Conservation (phyloP, 176 grass and related monocot genomes). For the Raddia distichophylla region DNA sequence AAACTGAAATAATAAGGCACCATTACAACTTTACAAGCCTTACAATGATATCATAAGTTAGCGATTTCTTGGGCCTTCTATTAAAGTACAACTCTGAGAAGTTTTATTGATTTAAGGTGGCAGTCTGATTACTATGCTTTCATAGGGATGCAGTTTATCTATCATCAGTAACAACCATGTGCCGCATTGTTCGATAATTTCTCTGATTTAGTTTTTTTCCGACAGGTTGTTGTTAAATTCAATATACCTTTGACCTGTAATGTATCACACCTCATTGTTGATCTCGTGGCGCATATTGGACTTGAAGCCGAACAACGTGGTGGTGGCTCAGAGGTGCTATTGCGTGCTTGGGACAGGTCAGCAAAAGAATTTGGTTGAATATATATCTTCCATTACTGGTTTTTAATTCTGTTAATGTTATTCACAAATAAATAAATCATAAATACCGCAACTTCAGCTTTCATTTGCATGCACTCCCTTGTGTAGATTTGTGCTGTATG, state of each 20-base stretch:
- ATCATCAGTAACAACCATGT: background rate
- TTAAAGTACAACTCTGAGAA: background rate
- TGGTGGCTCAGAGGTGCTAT: constrained; percentile 64
- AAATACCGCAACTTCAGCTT: constrained; percentile 23
- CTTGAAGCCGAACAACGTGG: constrained; percentile 52
- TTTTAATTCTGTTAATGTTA: constrained; percentile 11
- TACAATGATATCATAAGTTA: background rate
- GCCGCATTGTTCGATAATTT: background rate
- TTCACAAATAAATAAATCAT: constrained; percentile 24
- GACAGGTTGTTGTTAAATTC: constrained; percentile 77
- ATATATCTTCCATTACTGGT: constrained; percentile 4
- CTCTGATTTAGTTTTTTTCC: constrained; percentile 6
- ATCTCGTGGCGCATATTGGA: constrained; percentile 67
- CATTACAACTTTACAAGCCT: background rate
- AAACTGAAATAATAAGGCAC: background rate
- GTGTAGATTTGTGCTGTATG: constrained; percentile 2
- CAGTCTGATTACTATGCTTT: background rate
- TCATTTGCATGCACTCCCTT: background rate
- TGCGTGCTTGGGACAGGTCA: constrained; percentile 88
- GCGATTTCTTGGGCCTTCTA: background rate
- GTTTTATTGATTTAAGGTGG: constrained; percentile 4
- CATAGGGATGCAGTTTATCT: background rate
- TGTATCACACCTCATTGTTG: constrained; percentile 60
- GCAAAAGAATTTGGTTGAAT: constrained; percentile 22
- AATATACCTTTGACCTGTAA: constrained; percentile 64